phyloP scores from a whole-genome alignment of 192 early-diverging fungal species.

The Obelidium mucronatum region DNA sequence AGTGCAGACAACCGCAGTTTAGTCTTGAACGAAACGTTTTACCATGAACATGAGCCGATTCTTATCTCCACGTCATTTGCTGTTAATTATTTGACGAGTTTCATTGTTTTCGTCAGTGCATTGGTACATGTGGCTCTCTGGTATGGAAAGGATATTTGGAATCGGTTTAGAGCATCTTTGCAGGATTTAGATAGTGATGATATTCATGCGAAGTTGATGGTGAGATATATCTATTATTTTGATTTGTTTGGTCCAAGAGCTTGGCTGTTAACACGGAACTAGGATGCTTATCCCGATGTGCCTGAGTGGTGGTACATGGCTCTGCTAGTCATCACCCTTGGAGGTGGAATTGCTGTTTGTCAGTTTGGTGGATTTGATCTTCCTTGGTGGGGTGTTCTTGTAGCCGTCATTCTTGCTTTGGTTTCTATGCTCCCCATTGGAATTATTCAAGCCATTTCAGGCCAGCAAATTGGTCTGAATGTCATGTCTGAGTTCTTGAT shows the following conservation, averaged over 20 bases:
- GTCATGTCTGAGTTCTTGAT: slow-evolving; percentile 87
- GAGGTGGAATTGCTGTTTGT: background rate
- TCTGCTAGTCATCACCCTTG: slow-evolving; percentile 47
- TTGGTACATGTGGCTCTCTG: slow-evolving; percentile 14
- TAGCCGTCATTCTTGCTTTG: slow-evolving; percentile 33
- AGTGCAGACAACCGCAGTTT: background rate
- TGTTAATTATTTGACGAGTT: background rate
- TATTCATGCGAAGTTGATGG: slow-evolving; percentile 74
- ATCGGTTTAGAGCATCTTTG: background rate
- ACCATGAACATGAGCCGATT: background rate
- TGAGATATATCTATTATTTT: no score
- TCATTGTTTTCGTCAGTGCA: background rate
- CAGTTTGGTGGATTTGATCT: slow-evolving; percentile 60
- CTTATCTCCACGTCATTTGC: slow-evolving; percentile 1
- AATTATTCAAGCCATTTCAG: slow-evolving; percentile 83
- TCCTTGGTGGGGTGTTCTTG: slow-evolving; percentile 75
- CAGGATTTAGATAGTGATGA: slow-evolving; percentile 43
- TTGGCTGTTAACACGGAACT: no score
- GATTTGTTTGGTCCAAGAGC: no score
- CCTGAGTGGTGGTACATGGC: slow-evolving; percentile 66
- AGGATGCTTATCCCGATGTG: slow-evolving; percentile 68
- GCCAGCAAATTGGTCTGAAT: slow-evolving; percentile 81
- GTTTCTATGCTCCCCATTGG: slow-evolving; percentile 63
- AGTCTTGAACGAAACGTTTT: slow-evolving; percentile 14
- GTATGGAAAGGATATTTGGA: slow-evolving; percentile 14